Evolutionary conservation across 1,139 yeast species (phyloP).

Genomic region (Suhomyces wounanorum): DNA sequence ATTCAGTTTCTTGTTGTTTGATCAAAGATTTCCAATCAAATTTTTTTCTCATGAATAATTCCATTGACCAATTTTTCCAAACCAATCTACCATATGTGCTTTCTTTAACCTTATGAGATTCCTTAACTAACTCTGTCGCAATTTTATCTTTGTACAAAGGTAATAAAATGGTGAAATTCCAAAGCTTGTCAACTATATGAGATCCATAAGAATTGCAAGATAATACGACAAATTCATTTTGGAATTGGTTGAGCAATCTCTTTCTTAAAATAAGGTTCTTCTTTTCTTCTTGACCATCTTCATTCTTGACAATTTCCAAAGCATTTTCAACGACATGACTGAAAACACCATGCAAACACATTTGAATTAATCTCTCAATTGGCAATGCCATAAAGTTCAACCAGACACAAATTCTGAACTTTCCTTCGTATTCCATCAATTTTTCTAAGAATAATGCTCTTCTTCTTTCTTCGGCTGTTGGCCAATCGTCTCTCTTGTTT

Average conservation of each 20-base stretch:
- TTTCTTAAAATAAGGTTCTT: conserved; percentile 58
- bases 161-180: conserved; percentile 75
- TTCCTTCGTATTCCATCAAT: conserved; percentile 64
- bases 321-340: conserved; percentile 80
- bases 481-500: conserved; percentile 85
- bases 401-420: conserved; percentile 59
- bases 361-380: conserved; percentile 57
- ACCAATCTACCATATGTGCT: conserved; percentile 87
- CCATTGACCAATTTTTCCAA: conserved; percentile 95
- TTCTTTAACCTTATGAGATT: conserved; percentile 71
- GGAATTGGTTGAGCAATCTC: conserved; percentile 68
- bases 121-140: conserved; percentile 65
- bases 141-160: conserved; percentile 86
- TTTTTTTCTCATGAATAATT: conserved; percentile 68
- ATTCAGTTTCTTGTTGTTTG: conserved; percentile 67
- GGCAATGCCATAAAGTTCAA: conserved; percentile 64
- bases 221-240: conserved; percentile 53
- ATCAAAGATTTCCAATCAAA: conserved; percentile 80
- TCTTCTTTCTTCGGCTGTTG: conserved; percentile 86
- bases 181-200: conserved; percentile 81
- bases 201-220: conserved; percentile 91
- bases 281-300: conserved; percentile 38
- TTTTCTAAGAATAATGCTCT: conserved; percentile 73
- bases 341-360: conserved; percentile 86
- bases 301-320: conserved; percentile 37